Conservation (phyloP, 2,329 filamentous ascomycete species). For the Fusarium drepaniforme region DNA sequence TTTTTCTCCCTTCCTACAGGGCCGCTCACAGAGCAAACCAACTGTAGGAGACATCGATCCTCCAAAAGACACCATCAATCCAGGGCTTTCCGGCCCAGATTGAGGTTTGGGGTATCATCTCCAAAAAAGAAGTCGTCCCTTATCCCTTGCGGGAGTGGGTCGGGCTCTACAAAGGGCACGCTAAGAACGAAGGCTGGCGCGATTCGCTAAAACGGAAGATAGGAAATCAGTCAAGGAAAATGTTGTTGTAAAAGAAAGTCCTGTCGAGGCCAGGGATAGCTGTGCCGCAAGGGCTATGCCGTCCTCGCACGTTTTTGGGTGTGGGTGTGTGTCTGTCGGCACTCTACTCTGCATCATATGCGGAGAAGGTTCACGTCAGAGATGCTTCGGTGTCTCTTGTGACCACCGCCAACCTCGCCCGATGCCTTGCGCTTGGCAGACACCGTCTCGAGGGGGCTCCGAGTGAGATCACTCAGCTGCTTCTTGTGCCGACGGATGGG, state of each 20-base stretch:
- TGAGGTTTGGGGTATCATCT: conserved; percentile 37
- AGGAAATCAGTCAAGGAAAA: conserved; percentile 32
- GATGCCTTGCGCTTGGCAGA: conserved; percentile 69
- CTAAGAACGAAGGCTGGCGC: conserved; percentile 28
- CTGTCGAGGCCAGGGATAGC: conserved; percentile 59
- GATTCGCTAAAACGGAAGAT: conserved; percentile 29
- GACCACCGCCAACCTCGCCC: conserved; percentile 54
- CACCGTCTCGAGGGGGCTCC: conserved; percentile 62
- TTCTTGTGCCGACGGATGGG: conserved; percentile 72
- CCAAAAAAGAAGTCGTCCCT: conserved; percentile 36
- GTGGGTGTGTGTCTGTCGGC: conserved; percentile 18
- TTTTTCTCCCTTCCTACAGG: conserved; percentile 12
- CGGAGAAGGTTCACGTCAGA: conserved; percentile 65
- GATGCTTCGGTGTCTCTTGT: conserved; percentile 71
- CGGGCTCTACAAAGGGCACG: conserved; percentile 37
- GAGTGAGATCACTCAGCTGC: conserved; percentile 56
- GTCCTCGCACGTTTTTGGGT: conserved; percentile 59
- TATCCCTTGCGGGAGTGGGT: conserved; percentile 26
- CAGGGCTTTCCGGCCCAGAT: conserved; percentile 35
- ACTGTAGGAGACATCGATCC: conserved; percentile 32
- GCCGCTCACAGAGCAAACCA: conserved; percentile 36
- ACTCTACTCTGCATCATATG: conserved; percentile 50
- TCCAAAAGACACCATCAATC: conserved; percentile 32
- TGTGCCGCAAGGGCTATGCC: conserved; percentile 51
- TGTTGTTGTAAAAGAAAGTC: conserved; percentile 29